Base-by-base conservation (phyloP, 345 rosid genomes). In the Citrus cavaleriei region DNA sequence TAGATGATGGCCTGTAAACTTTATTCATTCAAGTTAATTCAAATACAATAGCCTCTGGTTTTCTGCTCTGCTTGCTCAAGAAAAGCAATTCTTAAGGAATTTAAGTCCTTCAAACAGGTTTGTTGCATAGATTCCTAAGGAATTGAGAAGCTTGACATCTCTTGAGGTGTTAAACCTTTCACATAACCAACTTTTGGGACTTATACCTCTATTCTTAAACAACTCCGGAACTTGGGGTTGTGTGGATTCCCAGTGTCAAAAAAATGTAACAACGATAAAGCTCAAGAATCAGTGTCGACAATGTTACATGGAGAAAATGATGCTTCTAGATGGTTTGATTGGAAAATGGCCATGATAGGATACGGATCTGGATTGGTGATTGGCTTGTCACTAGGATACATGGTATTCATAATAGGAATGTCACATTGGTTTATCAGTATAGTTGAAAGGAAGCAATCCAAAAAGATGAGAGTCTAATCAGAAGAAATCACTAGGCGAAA, bases 351-450 rank as follows among this genome's bases (percentile, higher is more conserved):
- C 3, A 32, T 58, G n/a, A 73, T 58, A n/a, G 76, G 55, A 14
- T 37, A 35, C 1, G 8, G 34, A 37, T 34, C 66, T 10, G 35
- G 67, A 57, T 1, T 66, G 14, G 62, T 59, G 14, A 38, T 77
- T 8, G 57, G 83, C 18, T 13, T 81, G 54, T 16, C 61, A 0
- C 1, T 66, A 24, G 74, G 80, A 37, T 81, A 55, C 40, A 55
- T 72, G 30, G 77, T 70, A 19, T 81, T 76, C 27, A 40, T 7
- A 22, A 74, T 75, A n/a, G 28, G 75, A n/a, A 57, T 18, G n/a
- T 34, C 74, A 0, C 12, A 40, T 30, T 70, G 73, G 76, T 1
- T 76, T 6, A 61, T 40, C 10, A 64, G 2, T 18, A 25, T 76
- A 28, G 57, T 75, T 38, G 80, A 71, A 21, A 55, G 62, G 34